phyloP scores from a whole-genome alignment of 257 asterid genomes.

The Solanum sejunctum region DNA sequence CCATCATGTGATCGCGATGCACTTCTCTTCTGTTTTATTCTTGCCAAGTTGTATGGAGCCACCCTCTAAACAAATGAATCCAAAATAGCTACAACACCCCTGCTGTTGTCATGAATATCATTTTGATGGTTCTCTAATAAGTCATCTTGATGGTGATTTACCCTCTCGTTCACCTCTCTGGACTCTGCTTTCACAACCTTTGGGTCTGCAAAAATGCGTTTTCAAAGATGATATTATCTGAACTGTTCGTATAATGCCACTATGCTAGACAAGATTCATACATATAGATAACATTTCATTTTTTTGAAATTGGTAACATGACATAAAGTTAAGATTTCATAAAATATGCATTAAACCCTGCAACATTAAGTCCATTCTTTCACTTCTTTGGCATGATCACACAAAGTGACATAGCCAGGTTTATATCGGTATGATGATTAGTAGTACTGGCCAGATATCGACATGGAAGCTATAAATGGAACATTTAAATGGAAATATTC shows the following conservation, averaged over 20 bases:
- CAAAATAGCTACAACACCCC: slow-evolving; percentile 8
- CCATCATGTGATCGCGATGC: neutral
- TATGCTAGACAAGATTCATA: neutral
- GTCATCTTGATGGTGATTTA: neutral
- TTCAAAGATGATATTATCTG: neutral
- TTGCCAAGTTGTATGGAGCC: slow-evolving; percentile 40
- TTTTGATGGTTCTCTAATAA: neutral
- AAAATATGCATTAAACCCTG: neutral
- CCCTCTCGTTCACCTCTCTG: neutral
- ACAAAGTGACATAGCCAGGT: neutral
- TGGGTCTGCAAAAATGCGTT: neutral
- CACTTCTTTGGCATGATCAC: neutral
- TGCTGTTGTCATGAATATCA: slow-evolving; percentile 5
- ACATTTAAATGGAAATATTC: neutral
- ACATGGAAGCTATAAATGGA: neutral
- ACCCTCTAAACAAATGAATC: slow-evolving; percentile 28
- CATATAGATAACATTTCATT: neutral
- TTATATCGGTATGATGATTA: neutral
- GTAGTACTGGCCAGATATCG: neutral
- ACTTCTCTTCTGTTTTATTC: slow-evolving; percentile 10
- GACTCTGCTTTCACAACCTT: neutral
- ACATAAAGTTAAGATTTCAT: neutral
- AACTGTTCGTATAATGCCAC: neutral
- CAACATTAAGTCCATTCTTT: neutral
- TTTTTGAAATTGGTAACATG: too few species aligned